A percentile compares a stretch with the other conserved stretches of the same genome.
phyloP scores from a whole-genome alignment of 2,329 filamentous ascomycete genomes.

The Cadophora gregata region DNA sequence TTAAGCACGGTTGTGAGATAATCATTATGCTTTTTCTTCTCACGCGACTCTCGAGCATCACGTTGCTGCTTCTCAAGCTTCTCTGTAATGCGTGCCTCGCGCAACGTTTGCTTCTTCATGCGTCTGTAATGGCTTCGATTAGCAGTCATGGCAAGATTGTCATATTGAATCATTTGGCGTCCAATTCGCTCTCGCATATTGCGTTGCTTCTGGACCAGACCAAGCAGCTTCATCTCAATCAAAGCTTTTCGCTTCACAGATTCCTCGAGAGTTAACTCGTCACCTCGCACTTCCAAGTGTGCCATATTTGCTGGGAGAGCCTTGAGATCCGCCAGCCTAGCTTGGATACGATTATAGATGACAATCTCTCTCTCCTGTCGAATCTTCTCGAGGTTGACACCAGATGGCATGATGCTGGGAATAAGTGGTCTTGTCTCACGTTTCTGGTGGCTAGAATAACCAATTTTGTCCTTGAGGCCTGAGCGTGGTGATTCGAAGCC shows the following conservation, averaged over 20 bases:
- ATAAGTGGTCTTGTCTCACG: slow-evolving; percentile 81
- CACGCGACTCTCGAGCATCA: slow-evolving; percentile 91
- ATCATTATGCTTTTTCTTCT: slow-evolving; percentile 96
- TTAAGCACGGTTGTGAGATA: slow-evolving; percentile 86
- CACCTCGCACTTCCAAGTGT: slow-evolving; percentile 79
- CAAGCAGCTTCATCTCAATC: slow-evolving; percentile 93
- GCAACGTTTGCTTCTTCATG: slow-evolving; percentile 95
- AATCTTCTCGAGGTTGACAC: slow-evolving; percentile 84
- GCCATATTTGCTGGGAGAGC: slow-evolving; percentile 83
- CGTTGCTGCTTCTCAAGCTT: slow-evolving; percentile 99
- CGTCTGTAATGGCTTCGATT: slow-evolving; percentile 90
- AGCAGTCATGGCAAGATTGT: slow-evolving; percentile 96
- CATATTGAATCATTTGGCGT: slow-evolving; percentile 91
- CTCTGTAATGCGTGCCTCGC: slow-evolving; percentile 96
- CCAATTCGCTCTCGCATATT: slow-evolving; percentile 85
- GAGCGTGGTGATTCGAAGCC: slow-evolving; percentile 74
- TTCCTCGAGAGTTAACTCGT: slow-evolving; percentile 76
- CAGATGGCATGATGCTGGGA: slow-evolving; percentile 86
- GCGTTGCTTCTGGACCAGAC: slow-evolving; percentile 86
- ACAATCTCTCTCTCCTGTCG: slow-evolving; percentile 87
- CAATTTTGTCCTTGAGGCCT: slow-evolving; percentile 58
- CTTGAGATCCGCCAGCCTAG: slow-evolving; percentile 84
- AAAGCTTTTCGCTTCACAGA: slow-evolving; percentile 85
- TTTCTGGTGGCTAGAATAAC: slow-evolving; percentile 78
- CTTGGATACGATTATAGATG: slow-evolving; percentile 87